Evolutionary conservation across 176 grass and related monocot species (phyloP).

Genomic region (Panicum miliaceum): DNA sequence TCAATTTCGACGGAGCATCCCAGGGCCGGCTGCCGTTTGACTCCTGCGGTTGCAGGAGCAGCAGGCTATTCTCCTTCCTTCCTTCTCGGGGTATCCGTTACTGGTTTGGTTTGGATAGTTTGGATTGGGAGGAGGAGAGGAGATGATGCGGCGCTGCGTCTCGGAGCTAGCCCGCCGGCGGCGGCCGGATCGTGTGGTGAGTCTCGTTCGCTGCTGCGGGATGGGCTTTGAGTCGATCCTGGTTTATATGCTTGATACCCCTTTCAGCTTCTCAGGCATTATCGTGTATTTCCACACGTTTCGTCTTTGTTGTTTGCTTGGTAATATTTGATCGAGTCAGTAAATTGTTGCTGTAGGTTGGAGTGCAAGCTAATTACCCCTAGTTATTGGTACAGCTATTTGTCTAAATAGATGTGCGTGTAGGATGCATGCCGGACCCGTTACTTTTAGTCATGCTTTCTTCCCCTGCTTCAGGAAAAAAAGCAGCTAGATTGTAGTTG

Average conservation of each 20-base stretch:
- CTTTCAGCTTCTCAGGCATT: not conserved
- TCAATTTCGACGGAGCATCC: conserved; percentile 14
- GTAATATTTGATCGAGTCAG: not conserved
- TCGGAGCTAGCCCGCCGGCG: conserved; percentile 27
- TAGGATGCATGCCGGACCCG: not conserved
- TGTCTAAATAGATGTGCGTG: not conserved
- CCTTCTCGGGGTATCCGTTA: not conserved
- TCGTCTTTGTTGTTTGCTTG: not conserved
- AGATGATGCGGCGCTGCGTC: conserved; percentile 36
- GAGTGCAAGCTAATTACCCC: not conserved
- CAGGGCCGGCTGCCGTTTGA: not conserved
- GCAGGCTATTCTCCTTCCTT: not conserved
- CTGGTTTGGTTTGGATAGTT: not conserved
- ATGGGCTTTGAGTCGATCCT: not conserved
- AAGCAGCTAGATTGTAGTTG: not conserved
- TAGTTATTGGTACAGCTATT: not conserved
- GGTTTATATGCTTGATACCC: not conserved
- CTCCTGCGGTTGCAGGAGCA: not conserved
- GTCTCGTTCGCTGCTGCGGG: not conserved
- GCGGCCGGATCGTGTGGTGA: conserved; percentile 20
- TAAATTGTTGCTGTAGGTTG: not conserved
- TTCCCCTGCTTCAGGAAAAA: not conserved
- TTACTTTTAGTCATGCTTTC: not conserved
- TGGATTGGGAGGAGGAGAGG: not conserved
- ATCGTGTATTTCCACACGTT: not conserved